Evolutionary conservation across 2,329 filamentous ascomycete genomes (phyloP), one percentile per base, ranked within the genome.

Genomic region (Trichophyton simii): DNA sequence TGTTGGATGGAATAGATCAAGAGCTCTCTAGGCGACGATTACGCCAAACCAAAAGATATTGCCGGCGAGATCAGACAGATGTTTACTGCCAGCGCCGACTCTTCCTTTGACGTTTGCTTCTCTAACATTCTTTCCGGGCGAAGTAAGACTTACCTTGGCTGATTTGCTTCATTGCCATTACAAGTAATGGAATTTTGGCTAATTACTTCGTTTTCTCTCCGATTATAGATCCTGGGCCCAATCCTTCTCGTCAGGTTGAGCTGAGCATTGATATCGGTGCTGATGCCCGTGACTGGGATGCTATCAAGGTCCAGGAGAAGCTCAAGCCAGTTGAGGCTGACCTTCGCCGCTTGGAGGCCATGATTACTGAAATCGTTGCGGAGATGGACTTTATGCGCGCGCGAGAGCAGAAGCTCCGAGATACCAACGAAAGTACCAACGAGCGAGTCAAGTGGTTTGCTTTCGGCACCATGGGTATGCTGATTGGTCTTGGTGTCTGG

Each of bases 361-460:
- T 92, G 72, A 88, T 95, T 44, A 82, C 80, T 66, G 92, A 97
- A 78, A 85, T 97, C 66, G 92, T 96, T 57, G 77, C 77, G 65
- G 92, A 97, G 82, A 95, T 99, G 92, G 92, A 97, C 66, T 99
- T 97, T 78, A 83, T 99, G 69, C 84, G 94, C 67, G 70, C 76
- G 44, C 84, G 94, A 69, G 94, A 99, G 81, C 91, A 96, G 83
- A 95, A 90, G 80, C 83, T 99, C 69, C 83, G 94, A 74, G 92
- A 99, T 78, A 99, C 94, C 68, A 99, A 99, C 77, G 94, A 99
- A 86, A 97, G 92, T 81, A 99, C 94, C 67, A 99, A 99, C 78
- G 94, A 88, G 78, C 85, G 94, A 63, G 94, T 99, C 71, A 99
- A 97, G 81, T 97, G 90, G 91, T 99, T 99, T 77, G 92, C 92